phyloP scores from a whole-genome alignment of 768 basidiomycete genomes.

The Collybia sordida region DNA sequence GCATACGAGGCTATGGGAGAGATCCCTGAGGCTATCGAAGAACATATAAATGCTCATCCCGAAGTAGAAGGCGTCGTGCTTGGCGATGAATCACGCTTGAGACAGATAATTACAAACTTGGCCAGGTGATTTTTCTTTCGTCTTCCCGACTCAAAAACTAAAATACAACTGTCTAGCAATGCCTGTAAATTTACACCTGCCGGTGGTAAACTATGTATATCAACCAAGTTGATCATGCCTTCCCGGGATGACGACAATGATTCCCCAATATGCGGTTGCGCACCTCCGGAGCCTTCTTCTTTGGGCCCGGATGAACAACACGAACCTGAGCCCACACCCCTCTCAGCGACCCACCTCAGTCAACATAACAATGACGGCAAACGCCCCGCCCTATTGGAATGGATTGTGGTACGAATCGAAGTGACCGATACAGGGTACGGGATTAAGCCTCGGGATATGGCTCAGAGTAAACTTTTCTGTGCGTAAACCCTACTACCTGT shows the following conservation, averaged over 20 bases:
- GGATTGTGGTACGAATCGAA: slow-evolving; percentile 83
- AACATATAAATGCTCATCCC: slow-evolving; percentile 42
- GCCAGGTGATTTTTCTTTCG: slow-evolving; percentile 51
- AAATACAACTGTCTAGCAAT: slow-evolving; percentile 43
- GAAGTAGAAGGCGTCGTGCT: slow-evolving; percentile 69
- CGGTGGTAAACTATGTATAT: slow-evolving; percentile 67
- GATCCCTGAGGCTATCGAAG: slow-evolving; percentile 34
- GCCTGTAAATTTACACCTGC: slow-evolving; percentile 79
- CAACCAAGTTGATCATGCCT: slow-evolving; percentile 58
- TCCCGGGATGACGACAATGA: not conserved
- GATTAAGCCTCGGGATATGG: slow-evolving; percentile 57
- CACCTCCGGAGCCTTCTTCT: slow-evolving; percentile 10
- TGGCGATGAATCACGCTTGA: slow-evolving; percentile 79
- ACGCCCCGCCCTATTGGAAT: slow-evolving; percentile 42
- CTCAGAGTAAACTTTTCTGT: slow-evolving; percentile 72
- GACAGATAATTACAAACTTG: slow-evolving; percentile 83
- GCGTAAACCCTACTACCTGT: slow-evolving; percentile 21
- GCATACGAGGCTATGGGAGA: slow-evolving; percentile 62
- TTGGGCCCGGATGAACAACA: slow-evolving; percentile 8
- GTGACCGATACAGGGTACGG: slow-evolving; percentile 72
- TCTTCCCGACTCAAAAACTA: not conserved
- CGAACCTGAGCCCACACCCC: slow-evolving; percentile 30
- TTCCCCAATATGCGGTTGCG: slow-evolving; percentile 5
- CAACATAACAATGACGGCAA: slow-evolving; percentile 51
- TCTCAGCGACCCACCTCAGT: slow-evolving; percentile 40